A percentile compares a stretch with the other conserved stretches of the same genome.
Conservation (phyloP, 2,329 filamentous ascomycete species). For the Cladosporium sp. region DNA sequence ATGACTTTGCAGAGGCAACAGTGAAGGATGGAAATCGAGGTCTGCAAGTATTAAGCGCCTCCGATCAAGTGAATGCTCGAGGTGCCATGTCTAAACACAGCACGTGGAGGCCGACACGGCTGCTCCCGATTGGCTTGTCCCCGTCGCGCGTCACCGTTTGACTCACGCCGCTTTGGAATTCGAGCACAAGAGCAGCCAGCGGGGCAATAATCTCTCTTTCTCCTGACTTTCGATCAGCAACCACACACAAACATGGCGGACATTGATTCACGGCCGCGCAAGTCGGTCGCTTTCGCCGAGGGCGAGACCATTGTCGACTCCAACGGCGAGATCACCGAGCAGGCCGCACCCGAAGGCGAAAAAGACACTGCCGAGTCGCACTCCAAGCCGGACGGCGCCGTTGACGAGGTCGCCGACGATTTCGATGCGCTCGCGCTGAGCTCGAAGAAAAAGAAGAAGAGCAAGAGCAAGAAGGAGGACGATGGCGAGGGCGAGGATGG, state of each 20-base stretch:
- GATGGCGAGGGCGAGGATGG: slow-evolving; percentile 33
- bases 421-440: slow-evolving; percentile 28
- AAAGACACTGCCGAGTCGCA: slow-evolving; percentile 80
- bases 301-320: slow-evolving; percentile 80
- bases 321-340: slow-evolving; percentile 75
- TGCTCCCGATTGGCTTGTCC: not conserved
- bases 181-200: slow-evolving; percentile 5
- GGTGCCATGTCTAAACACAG: not conserved
- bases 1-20: no score
- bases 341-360: slow-evolving; percentile 59
- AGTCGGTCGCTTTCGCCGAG: slow-evolving; percentile 90
- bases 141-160: slow-evolving; percentile 1
- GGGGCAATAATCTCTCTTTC: slow-evolving; percentile 6
- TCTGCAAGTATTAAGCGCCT: no score
- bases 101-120: not conserved
- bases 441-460: slow-evolving; percentile 69
- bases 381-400: slow-evolving; percentile 34
- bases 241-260: slow-evolving; percentile 48
- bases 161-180: slow-evolving; percentile 8
- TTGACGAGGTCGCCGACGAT: slow-evolving; percentile 33
- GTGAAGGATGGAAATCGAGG: no score
- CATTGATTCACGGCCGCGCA: slow-evolving; percentile 60
- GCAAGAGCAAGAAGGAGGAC: slow-evolving; percentile 44
- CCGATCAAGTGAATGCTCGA: no score
- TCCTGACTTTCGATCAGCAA: slow-evolving; percentile 3